Base-by-base conservation (phyloP, 1,284 basidiomycete genomes). In the Pseudozyma flocculosa region DNA sequence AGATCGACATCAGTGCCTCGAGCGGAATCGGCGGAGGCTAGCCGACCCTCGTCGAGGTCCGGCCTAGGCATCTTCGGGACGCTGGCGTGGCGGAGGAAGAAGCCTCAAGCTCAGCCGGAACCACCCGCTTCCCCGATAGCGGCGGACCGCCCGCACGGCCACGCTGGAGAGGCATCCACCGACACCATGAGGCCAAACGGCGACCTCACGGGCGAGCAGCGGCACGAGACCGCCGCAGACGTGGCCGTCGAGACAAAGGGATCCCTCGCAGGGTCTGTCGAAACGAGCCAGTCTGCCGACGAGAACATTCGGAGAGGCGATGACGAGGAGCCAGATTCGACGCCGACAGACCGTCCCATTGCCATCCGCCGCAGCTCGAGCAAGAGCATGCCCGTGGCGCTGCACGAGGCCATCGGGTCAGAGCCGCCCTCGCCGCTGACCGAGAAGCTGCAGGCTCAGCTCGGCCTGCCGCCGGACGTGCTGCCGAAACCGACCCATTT, bases 401-500 rank as follows among this genome's bases (percentile, higher is more conserved):
- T 54, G 19, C 44, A 58, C 32, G 55, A 58, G 43, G 55, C 51
- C 22, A 58, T 58, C 30, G 55, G 32, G 4, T 22, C 51, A 17
- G 30, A 41, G 13, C 45, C 52, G 4, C 3, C 42, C 2, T 47
- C 51, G 13, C 51, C 45, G 8, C 34, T 29, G 11, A 29, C 37
- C 17, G 52, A 54, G 23, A 46, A 24, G 19, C 30, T 43, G 23
- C 46, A 43, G 22, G 26, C 29, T 17, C 30, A 47, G 30, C 30
- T 39, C 15, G 46, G 38, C 13, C 9, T 36, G 43, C 24, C 26
- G 17, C 19, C 29, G 4, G 26, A 4, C 21, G 36, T 29, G 14
- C 36, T 21, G n/a, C 54, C 54, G n/a, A 46, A 69, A 21, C 68
- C 72, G 21, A 42, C 61, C 10, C 71, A 73, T 43, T 43, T 90